Evolutionary conservation across 495 filamentous ascomycete genomes (phyloP), one percentile per base, ranked within the genome.

Genomic region (Tuber brumale): DNA sequence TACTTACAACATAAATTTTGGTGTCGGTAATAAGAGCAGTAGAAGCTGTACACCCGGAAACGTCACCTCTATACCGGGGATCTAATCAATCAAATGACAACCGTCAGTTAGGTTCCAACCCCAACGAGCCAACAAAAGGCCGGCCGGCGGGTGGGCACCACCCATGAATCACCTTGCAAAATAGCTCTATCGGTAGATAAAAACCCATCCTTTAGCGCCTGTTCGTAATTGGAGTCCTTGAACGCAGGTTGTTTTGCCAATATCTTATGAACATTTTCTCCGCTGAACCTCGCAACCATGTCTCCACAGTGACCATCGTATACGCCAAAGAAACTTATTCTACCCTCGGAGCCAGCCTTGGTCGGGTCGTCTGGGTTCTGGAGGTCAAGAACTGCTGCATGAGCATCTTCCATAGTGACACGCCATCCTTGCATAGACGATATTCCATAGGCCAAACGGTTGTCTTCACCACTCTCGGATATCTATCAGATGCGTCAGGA

Each of bases 371-470:
- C 86, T 73, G 86, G 85, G 76, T 91, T 88, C 81, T 96, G 89
- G 77, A 99, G 89, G 85, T 98, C 92, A 82, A 99, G 91, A 37
- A 97, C 85, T 37, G 91, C 88, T 57, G 93, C 92, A 86, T 98
- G 95, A 76, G 95, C 90, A 83, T 99, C 95, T 84, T 99, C 95
- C 95, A 99, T 99, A 85, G 93, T 96, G 85, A 98, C 97, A 85
- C 95, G 92, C 95, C 95, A 99, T 87, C 95, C 95, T 86, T 99
- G 95, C 95, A 99, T 99, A 85, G 93, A 93, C 79, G 96, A 98
- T 76, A 98, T 90, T 80, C 96, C 95, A 84, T 92, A 98, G 78
- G 94, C 84, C 82, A 97, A 89, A 84, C 93, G 91, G 79, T 97
- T 94, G 92, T 97, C 94, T 86, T 91, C 91, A 84, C 95, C 95